Base-by-base conservation (phyloP, 768 basidiomycete species). In the Mycena alexandri region DNA sequence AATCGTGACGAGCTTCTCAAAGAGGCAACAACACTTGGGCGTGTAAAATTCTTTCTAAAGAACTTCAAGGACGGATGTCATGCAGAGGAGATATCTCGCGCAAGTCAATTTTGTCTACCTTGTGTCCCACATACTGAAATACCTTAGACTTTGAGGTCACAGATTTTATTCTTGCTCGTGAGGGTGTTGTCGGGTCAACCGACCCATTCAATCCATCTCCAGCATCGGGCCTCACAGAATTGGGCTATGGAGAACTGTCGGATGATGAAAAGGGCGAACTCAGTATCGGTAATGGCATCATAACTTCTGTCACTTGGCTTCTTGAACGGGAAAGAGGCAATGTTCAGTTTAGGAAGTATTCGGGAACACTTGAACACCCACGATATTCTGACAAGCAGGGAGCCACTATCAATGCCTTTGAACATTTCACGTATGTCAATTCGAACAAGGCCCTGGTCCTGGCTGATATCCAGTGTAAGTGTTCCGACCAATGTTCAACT, bases 301-400 rank as follows among this genome's bases (percentile, higher is more conserved):
- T 36, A 36, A 36, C 34, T 12, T 36, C 34, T 36, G 12, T 36
- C 34, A 36, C 34, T 36, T 36, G 34, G 34, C 34, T 36, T 36
- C 34, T 36, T 5, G 34, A 36, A 36, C 34, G 34, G 34, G 34
- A 36, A 12, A 36, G 34, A 12, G 34, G 34, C 5, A 16, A 34
- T 51, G 22, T 51, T 51, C 22, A 29, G 25, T 51, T 51, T 29
- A 25, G 33, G 50, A 51, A 51, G 25, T 51, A 51, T 19, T 51
- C 33, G 5, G 50, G 50, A 29, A 51, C 50, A 10, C 50, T 56
- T 56, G 55, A 56, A 43, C 55, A 56, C 43, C 55, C 55, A 10
- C 55, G 33, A 2, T n/a, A 56, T 41, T 24, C 22, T 25, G 55
- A 56, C 55, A 56, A 56, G 55, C 55, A 56, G n/a, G 55, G 55